Conservation (phyloP, 2,329 filamentous ascomycete species). For the Scedosporium minutisporum region DNA sequence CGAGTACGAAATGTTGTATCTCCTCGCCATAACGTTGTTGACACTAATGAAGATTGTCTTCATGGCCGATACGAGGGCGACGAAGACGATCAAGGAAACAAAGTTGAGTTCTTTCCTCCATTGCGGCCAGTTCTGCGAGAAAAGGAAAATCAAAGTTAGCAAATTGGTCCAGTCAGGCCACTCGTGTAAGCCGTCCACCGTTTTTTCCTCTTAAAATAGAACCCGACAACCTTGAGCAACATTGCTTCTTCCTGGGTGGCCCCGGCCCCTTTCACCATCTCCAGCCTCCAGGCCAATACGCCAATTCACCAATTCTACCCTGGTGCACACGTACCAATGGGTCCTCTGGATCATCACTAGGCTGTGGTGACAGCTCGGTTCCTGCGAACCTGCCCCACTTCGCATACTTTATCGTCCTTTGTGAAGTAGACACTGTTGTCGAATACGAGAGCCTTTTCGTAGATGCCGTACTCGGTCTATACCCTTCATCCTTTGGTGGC, state of each 20-base stretch:
- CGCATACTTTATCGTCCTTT: constrained; percentile 33
- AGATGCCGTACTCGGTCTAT: constrained; percentile 3
- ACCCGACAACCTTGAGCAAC: not conserved
- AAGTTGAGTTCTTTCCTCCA: constrained; percentile 44
- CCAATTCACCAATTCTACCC: not conserved
- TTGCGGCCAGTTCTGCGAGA: constrained; percentile 42
- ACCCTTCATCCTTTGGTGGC: constrained; percentile 5
- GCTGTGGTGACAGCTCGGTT: constrained; percentile 43
- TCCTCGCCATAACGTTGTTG: constrained; percentile 31
- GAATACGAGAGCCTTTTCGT: constrained; percentile 1
- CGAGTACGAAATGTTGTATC: constrained; percentile 35
- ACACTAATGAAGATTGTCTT: constrained; percentile 45
- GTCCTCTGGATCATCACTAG: constrained; percentile 43
- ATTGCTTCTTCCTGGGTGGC: not conserved
- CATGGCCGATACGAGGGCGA: constrained; percentile 37
- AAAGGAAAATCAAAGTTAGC: not conserved
- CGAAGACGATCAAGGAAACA: constrained; percentile 34
- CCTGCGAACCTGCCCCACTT: constrained; percentile 27
- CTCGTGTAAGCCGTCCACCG: not conserved
- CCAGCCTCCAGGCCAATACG: not conserved
- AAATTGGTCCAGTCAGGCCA: not conserved
- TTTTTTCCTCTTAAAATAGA: not conserved
- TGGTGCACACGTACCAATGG: constrained; percentile 33
- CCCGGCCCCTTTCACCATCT: not conserved
- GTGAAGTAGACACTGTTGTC: constrained; percentile 1